phyloP scores from a whole-genome alignment of 2,329 filamentous ascomycete genomes.

The Fusarium sp. region DNA sequence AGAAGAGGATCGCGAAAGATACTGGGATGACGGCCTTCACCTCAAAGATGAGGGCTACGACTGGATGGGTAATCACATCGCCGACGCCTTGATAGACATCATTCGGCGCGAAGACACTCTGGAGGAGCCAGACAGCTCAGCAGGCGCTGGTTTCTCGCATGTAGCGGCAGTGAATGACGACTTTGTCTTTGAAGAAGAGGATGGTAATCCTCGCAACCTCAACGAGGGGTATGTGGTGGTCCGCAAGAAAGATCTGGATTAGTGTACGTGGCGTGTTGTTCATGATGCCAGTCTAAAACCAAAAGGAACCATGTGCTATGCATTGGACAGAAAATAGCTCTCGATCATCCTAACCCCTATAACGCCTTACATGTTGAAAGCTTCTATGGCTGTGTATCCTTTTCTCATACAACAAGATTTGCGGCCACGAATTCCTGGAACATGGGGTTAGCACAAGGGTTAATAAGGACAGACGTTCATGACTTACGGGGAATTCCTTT shows the following conservation, averaged over 20 bases:
- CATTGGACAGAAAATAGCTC: constrained; percentile 30
- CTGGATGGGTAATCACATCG: constrained; percentile 69
- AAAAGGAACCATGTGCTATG: constrained; percentile 34
- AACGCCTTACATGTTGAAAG: constrained; percentile 42
- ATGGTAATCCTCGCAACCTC: constrained; percentile 57
- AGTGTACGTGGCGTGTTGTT: constrained; percentile 30
- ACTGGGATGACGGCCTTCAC: constrained; percentile 73
- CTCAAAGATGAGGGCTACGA: constrained; percentile 69
- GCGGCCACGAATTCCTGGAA: constrained; percentile 66
- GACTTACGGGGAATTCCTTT: constrained; percentile 75
- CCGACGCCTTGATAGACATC: constrained; percentile 62
- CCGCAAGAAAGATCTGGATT: constrained; percentile 63
- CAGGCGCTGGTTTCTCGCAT: not conserved
- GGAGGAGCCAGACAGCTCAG: constrained; percentile 20
- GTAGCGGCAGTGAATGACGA: constrained; percentile 10
- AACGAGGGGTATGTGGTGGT: constrained; percentile 66
- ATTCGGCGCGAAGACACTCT: constrained; percentile 50
- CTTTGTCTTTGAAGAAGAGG: constrained; percentile 62
- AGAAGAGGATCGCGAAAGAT: constrained; percentile 56
- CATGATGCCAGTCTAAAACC: constrained; percentile 32
- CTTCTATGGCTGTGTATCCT: constrained; percentile 27
- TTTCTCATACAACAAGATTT: constrained; percentile 57
- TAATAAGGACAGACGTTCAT: not conserved
- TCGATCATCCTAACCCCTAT: constrained; percentile 29
- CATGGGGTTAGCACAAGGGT: constrained; percentile 18